Base-by-base conservation (phyloP, 371 early-diverging fungal genomes). In the Mucor irregularis region DNA sequence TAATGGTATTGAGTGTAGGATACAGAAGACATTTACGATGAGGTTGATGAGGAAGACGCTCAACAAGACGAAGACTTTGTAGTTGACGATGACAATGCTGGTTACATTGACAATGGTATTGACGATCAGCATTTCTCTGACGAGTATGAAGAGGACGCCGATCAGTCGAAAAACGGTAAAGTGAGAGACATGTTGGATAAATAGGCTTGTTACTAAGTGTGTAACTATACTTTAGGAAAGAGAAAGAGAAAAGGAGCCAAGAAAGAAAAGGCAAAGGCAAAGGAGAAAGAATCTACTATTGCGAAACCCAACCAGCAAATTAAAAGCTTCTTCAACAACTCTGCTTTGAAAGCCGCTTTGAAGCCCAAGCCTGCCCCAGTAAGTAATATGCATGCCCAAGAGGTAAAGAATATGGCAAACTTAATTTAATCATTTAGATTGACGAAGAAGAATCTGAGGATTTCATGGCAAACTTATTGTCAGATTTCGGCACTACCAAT, bases 11-110 rank as follows among this genome's bases (percentile, higher is more conserved):
- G 3, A 16, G 0, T 6, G 4, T 28, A 53, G 49, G 33, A 76
- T 17, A 60, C 60, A 5, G 76, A 77, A 4, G 74, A 70, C 33
- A 58, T 88, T 26, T 89, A 82, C 51, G 86, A 84, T 8, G 80
- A 78, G 50, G 73, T 87, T 5, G 73, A 76, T 28, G 85, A 87
- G 73, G 87, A 88, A 21, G 81, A 84, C 47, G 66, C 74, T 38
- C 71, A 79, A 46, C 78, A 85, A 34, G 81, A 87, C 46, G 86
- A 89, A 28, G 87, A 92, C 44, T 94, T 94, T 76, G 87, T 91
- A 4, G 88, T 83, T 25, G 90, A 91, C 60, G 95, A 91, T 58
- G 93, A 96, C 54, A 88, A 89, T n/a, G 76, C 76, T 7, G 93
- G 91, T 13, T 91, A 92, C 45, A 78, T 80, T n/a, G 92, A 90